Percentiles rank a stretch among this genome's conserved stretches.
Evolutionary conservation across 306 rosid genomes (phyloP).

Genomic region (Casuarina cunninghamiana): DNA sequence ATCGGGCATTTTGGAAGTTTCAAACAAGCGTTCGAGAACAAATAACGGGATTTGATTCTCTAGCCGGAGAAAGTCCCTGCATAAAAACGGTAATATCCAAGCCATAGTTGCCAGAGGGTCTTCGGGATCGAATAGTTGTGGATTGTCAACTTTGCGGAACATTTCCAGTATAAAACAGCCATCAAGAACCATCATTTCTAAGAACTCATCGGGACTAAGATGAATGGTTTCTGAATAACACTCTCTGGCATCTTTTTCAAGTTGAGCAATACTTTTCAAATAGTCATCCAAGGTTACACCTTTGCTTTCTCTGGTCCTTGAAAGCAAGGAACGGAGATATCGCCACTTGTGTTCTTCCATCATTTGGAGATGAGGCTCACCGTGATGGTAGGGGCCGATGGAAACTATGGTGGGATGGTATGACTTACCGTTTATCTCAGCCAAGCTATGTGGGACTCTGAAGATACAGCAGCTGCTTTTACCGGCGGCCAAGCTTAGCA

Average conservation of each 20-base stretch:
- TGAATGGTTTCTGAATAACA: no score
- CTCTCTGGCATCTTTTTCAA: neutral
- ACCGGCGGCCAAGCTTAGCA: neutral
- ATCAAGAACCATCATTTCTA: neutral
- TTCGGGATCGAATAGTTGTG: neutral
- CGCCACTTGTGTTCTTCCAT: conserved; percentile 7
- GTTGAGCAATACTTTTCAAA: neutral
- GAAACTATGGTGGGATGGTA: neutral
- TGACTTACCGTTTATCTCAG: neutral
- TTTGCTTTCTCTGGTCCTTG: neutral
- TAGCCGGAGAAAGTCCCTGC: conserved; percentile 5
- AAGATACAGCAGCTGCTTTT: neutral
- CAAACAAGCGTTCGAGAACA: neutral
- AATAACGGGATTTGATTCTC: conserved; percentile 3
- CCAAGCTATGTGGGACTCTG: neutral
- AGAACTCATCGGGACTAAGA: neutral
- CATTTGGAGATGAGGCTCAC: neutral
- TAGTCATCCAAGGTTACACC: neutral
- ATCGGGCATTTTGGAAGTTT: neutral
- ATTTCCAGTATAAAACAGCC: neutral
- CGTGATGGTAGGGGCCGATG: neutral
- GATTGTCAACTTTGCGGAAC: neutral
- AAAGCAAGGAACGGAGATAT: neutral
- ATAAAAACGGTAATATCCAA: conserved; percentile 2
- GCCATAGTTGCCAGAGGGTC: neutral